phyloP scores from a whole-genome alignment of 2,329 filamentous ascomycete species.

The Scedosporium dehoogii region DNA sequence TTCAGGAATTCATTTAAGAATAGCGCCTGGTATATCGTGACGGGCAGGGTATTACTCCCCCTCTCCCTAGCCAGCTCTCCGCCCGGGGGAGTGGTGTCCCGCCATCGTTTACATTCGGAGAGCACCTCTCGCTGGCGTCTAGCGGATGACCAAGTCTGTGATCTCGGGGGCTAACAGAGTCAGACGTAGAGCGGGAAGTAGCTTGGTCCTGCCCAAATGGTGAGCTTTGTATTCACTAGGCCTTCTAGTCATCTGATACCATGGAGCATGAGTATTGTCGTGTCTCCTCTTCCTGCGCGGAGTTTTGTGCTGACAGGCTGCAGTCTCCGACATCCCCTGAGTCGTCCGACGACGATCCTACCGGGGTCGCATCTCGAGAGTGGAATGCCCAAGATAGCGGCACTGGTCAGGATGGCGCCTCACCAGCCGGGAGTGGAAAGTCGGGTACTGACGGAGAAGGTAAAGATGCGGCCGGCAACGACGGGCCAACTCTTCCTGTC shows the following conservation, averaged over 20 bases:
- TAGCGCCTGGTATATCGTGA: too few relatives aligned
- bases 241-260: not conserved
- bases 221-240: not conserved
- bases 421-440: conserved; percentile 31
- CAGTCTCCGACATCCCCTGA: conserved; percentile 5
- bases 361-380: not conserved
- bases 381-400: not conserved
- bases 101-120: not conserved
- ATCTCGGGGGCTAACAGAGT: not conserved
- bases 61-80: not conserved
- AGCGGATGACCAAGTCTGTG: not conserved
- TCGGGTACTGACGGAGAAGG: conserved; percentile 32
- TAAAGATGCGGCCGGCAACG: conserved; percentile 16
- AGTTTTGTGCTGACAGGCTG: not conserved
- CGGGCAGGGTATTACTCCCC: too few relatives aligned
- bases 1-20: too few relatives aligned
- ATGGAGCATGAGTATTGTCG: not conserved
- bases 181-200: not conserved
- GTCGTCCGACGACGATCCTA: conserved; percentile 2
- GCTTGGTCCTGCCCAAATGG: not conserved
- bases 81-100: not conserved
- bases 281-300: not conserved
- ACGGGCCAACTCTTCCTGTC: conserved; percentile 43
- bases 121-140: not conserved
- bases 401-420: conserved; percentile 19